Evolutionary conservation across 371 early-diverging fungal species (phyloP).

Genomic region (Cokeromyces recurvatus): DNA sequence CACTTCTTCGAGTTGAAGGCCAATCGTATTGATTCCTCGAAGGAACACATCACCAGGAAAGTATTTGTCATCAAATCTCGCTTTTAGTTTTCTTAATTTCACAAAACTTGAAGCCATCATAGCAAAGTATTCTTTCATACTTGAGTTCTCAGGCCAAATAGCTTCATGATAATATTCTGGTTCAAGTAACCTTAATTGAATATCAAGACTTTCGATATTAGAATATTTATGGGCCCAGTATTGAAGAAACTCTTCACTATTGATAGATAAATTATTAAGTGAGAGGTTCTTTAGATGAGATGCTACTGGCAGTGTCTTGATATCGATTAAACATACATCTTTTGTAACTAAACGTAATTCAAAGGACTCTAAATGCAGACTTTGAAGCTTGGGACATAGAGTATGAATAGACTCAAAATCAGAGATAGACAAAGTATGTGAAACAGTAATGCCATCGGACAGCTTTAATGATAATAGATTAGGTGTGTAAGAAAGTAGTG

Average conservation of each 20-base stretch:
- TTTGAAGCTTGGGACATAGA: conserved; percentile 3
- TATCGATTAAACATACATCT: background rate
- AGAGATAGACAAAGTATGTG: conserved; percentile 2
- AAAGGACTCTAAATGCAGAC: conserved; percentile 1
- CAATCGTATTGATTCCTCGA: background rate
- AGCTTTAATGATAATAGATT: conserved; percentile 3
- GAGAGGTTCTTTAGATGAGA: background rate
- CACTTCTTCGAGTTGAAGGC: background rate
- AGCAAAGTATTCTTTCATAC: conserved; percentile 10
- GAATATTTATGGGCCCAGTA: conserved; percentile 15
- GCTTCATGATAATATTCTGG: conserved; percentile 6
- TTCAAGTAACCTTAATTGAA: conserved; percentile 5
- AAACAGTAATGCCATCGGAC: background rate
- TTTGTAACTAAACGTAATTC: background rate
- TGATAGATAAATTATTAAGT: conserved; percentile 6
- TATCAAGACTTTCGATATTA: conserved; percentile 1
- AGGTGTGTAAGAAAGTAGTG: conserved; percentile 4
- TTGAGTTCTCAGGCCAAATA: conserved; percentile 2
- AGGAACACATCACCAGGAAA: conserved; percentile 14
- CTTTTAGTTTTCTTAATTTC: conserved; percentile 1
- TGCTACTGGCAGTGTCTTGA: conserved; percentile 4
- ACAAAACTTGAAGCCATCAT: conserved; percentile 6
- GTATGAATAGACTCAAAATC: conserved; percentile 12
- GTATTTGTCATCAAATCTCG: conserved; percentile 14
- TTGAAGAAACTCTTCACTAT: conserved; percentile 4